Base-by-base conservation (phyloP, 331 rosid species). In the Phaseolus coccineus region DNA sequence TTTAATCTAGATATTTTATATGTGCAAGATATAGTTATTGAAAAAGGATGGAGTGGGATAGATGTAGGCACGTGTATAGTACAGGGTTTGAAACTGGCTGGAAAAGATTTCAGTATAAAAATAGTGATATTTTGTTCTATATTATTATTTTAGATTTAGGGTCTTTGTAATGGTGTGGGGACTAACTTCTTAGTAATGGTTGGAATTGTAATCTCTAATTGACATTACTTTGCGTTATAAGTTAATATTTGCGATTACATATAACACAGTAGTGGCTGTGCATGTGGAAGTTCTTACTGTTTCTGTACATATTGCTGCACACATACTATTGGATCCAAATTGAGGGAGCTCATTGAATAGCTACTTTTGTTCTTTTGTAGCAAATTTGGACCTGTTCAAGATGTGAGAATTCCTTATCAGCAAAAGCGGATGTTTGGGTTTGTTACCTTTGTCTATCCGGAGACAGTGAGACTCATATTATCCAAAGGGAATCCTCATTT, bases 391-490 rank as follows among this genome's bases (percentile, higher is more conserved):
- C 86, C 90, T 33, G 98, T 96, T 66, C 96, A 96, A 90, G 99
- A 96, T 78, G 99, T 93, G 46, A 83, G 98, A 79, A 96, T 96
- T 77, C 99, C 99, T 0, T 93, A 95, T 90, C 98, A 93, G 78
- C 98, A 91, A 65, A 96, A 88, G 77, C 89, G 99, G 64, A 93
- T 96, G 98, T 96, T 96, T 30, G 99, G 99, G 40, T 96, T 96
- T 72, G 99, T 96, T 48, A 96, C 98, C 35, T 96, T 96, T 71
- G 85, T 73, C 80, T 86, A 82, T 40, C 85, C 96, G 1, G 98
- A 96, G 75, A 96, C 99, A 3, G 99, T 88, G 75, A 90, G 88
- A 81, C 71, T 57, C 68, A 91, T 96, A 71, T 81, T 96, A 85
- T 84, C 94, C 4, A 89, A 91, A 51, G 99, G 97, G 64, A 91